A percentile compares a stretch with the other conserved stretches of the same genome.
Evolutionary conservation across 2,329 filamentous ascomycete genomes (phyloP).

Genomic region (Colletotrichum destructivum): DNA sequence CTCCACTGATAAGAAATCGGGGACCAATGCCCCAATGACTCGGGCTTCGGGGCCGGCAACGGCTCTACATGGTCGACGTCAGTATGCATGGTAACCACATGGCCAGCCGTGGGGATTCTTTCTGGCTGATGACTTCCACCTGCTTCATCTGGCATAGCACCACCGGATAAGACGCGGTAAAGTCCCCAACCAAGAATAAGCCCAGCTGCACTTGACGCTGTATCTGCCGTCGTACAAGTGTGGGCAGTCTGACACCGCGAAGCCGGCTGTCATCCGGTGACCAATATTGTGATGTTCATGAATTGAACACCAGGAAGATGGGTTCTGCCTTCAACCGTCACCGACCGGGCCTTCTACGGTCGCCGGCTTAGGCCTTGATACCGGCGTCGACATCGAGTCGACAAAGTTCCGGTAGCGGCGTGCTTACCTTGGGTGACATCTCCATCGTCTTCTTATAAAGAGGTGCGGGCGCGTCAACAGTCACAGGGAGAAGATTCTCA

Average conservation of each 20-base stretch:
- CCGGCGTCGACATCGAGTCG: neutral
- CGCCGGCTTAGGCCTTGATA: neutral
- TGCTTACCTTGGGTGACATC: conserved; percentile 12
- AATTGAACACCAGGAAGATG: neutral
- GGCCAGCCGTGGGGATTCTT: conserved; percentile 10
- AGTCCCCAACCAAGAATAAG: conserved; percentile 18
- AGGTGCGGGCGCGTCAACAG: neutral
- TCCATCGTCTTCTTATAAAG: conserved; percentile 21
- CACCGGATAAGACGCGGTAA: conserved; percentile 1
- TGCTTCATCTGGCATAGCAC: conserved; percentile 35
- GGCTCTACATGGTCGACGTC: conserved; percentile 15
- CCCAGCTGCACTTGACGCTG: conserved; percentile 24
- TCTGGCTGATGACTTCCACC: conserved; percentile 8
- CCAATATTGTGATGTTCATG: conserved; percentile 35
- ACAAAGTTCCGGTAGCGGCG: neutral
- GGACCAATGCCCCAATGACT: conserved; percentile 27
- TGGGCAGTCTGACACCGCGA: conserved; percentile 26
- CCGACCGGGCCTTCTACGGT: conserved; percentile 4
- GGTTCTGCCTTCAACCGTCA: neutral
- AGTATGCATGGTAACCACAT: conserved; percentile 33
- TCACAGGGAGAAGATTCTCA: neutral
- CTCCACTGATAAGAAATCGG: conserved; percentile 35
- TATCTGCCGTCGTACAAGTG: neutral
- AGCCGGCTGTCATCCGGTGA: conserved; percentile 20
- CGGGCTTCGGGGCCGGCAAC: conserved; percentile 15